Evolutionary conservation across 345 rosid species (phyloP).

Genomic region (Geranium brycei): DNA sequence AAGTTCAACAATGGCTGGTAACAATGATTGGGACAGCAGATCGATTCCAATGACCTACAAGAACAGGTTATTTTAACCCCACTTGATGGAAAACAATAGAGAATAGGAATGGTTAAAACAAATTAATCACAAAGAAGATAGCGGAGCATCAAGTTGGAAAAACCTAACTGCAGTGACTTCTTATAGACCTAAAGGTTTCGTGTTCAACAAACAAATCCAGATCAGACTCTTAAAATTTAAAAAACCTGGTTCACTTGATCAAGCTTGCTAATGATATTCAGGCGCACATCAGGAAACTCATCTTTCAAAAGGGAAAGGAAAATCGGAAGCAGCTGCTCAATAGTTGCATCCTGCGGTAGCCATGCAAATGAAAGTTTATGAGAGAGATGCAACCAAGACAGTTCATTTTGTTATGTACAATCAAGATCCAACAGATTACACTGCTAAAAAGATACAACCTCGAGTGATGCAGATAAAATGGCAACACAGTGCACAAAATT

Average conservation of each 20-base stretch:
- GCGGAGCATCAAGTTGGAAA: too few species aligned
- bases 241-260: conserved; percentile 97
- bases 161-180: too few species aligned
- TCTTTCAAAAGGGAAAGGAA: conserved; percentile 90
- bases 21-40: conserved; percentile 75
- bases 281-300: conserved; percentile 93
- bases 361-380: conserved; percentile 5
- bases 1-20: conserved; percentile 96
- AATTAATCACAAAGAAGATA: background rate
- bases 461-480: background rate
- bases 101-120: background rate
- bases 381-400: too few species aligned
- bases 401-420: background rate
- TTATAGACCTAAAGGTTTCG: too few species aligned
- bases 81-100: background rate
- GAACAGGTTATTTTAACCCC: conserved; percentile 1
- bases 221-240: background rate
- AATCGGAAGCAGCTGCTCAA: conserved; percentile 94
- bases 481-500: too few species aligned
- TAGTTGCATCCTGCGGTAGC: conserved; percentile 66
- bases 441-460: background rate
- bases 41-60: conserved; percentile 90
- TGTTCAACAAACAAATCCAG: too few species aligned
- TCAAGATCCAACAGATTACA: background rate
- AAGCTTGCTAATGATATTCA: conserved; percentile 92